A percentile compares a stretch with the other conserved stretches of the same genome.
Evolutionary conservation across 129 eudicot species (phyloP).

Genomic region (Flaveria brownii): DNA sequence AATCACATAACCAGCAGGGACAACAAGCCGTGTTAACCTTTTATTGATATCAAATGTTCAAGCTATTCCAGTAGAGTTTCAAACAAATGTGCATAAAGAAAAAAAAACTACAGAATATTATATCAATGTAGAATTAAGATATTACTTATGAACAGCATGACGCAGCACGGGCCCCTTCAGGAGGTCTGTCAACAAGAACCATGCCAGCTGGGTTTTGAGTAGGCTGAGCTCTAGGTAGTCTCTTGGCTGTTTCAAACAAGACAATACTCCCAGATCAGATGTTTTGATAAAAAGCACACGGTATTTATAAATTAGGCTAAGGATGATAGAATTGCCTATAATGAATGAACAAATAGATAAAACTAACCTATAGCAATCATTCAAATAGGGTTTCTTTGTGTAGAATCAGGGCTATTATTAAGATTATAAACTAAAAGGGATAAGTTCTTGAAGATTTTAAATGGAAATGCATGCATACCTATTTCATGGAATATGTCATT

Average conservation of each 20-base stretch:
- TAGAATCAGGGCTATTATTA: neutral
- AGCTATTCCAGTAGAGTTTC: conserved; percentile 26
- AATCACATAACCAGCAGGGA: conserved; percentile 16
- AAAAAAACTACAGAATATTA: conserved; percentile 31
- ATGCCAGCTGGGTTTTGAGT: conserved; percentile 91
- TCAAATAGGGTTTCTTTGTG: conserved; percentile 7
- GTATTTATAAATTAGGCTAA: conserved; percentile 2
- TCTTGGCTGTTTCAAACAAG: conserved; percentile 58
- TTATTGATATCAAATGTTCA: conserved; percentile 29
- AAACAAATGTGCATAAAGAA: conserved; percentile 30
- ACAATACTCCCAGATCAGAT: conserved; percentile 18
- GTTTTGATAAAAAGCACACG: neutral
- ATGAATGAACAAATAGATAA: neutral
- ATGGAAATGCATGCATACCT: conserved; percentile 43
- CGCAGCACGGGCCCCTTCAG: conserved; percentile 71
- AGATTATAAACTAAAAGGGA: neutral
- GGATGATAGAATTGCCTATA: neutral
- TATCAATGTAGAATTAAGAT: conserved; percentile 23
- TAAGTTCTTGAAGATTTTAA: conserved; percentile 5
- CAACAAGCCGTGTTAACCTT: conserved; percentile 22
- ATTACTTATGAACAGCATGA: conserved; percentile 74
- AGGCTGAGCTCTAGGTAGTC: conserved; percentile 90
- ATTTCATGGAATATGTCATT: conserved; percentile 86
- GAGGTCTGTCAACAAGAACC: conserved; percentile 88
- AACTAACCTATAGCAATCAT: neutral